A percentile compares a stretch with the other conserved stretches of the same genome.
Conservation (phyloP, 1,284 basidiomycete species). For the Lignosus rhinocerotis region DNA sequence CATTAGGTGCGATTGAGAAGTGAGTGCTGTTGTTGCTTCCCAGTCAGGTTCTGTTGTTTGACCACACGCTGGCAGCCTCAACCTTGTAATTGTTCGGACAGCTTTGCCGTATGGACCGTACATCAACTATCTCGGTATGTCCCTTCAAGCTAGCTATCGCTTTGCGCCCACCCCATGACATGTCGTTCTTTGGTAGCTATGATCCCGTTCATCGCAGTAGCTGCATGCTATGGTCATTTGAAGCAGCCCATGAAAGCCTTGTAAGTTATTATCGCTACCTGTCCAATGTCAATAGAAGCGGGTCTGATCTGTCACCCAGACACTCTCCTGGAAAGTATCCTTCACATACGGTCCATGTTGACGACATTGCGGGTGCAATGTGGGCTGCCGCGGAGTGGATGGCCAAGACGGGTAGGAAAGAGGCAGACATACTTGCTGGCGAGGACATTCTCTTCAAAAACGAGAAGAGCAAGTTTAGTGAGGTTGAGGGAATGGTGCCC, state of each 20-base stretch:
- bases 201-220: slow-evolving; percentile 63
- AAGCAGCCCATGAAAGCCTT: slow-evolving; percentile 89
- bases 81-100: slow-evolving; percentile 75
- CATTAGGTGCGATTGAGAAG: slow-evolving; percentile 73
- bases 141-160: slow-evolving; percentile 19
- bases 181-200: slow-evolving; percentile 31
- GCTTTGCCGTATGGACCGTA: slow-evolving; percentile 80
- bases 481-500: slow-evolving; percentile 61
- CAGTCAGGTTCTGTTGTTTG: slow-evolving; percentile 1
- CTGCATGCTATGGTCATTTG: slow-evolving; percentile 82
- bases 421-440: slow-evolving; percentile 66
- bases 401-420: slow-evolving; percentile 52
- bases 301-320: slow-evolving; percentile 37
- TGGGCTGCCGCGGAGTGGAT: slow-evolving; percentile 82
- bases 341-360: slow-evolving; percentile 77
- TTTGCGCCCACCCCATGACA: not conserved
- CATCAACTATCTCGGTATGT: slow-evolving; percentile 55
- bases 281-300: not conserved
- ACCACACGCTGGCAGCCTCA: slow-evolving; percentile 51
- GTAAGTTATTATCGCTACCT: slow-evolving; percentile 32
- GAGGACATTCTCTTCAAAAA: slow-evolving; percentile 71
- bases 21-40: slow-evolving; percentile 36
- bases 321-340: slow-evolving; percentile 81
- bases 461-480: slow-evolving; percentile 64
- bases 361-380: slow-evolving; percentile 74